A percentile compares a stretch with the other conserved stretches of the same genome.
These are phyloP conservation scores for Starmerella tilneyi DNA, from an alignment of 805 yeast species.

Conservation along the genomic window DNA sequence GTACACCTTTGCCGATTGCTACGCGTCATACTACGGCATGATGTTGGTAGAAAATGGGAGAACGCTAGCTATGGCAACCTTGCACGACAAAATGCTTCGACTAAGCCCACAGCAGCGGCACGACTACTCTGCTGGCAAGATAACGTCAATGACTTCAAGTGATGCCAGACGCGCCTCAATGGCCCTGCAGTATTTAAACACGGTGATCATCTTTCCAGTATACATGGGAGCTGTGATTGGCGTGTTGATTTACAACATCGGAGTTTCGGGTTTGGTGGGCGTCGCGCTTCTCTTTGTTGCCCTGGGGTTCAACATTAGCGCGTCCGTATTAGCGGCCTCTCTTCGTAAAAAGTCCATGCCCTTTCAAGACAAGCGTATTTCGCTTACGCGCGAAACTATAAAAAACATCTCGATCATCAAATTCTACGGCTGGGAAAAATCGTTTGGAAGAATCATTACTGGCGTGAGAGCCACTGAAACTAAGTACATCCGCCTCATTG, in stretches of 20 bases:
- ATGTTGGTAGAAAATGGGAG: slow-evolving; percentile 59
- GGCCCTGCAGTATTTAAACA: slow-evolving; percentile 1
- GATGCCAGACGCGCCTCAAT: slow-evolving; percentile 69
- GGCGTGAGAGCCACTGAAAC: slow-evolving; percentile 11
- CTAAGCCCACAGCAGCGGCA: slow-evolving; percentile 48
- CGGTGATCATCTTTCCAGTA: slow-evolving; percentile 1
- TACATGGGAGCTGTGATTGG: slow-evolving; percentile 40
- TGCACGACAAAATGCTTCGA: slow-evolving; percentile 55
- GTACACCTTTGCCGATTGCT: slow-evolving; percentile 42
- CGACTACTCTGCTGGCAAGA: slow-evolving; percentile 53
- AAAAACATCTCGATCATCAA: slow-evolving; percentile 70
- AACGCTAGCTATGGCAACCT: slow-evolving; percentile 56
- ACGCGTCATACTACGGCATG: slow-evolving; percentile 48
- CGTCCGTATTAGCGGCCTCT: not conserved
- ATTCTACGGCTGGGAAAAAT: slow-evolving; percentile 82
- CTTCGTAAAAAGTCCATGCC: slow-evolving; percentile 17
- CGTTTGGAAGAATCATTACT: slow-evolving; percentile 47
- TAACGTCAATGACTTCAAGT: slow-evolving; percentile 67
- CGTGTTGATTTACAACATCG: slow-evolving; percentile 54
- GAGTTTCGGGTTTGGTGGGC: slow-evolving; percentile 63
- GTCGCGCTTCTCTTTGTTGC: slow-evolving; percentile 38
- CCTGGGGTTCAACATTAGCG: slow-evolving; percentile 32
- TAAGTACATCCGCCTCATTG: slow-evolving; percentile 28
- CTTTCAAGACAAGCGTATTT: slow-evolving; percentile 65
- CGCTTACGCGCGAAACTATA: slow-evolving; percentile 64